Conservation (phyloP, 2,329 filamentous ascomycete genomes). For the Clonostachys byssicola region DNA sequence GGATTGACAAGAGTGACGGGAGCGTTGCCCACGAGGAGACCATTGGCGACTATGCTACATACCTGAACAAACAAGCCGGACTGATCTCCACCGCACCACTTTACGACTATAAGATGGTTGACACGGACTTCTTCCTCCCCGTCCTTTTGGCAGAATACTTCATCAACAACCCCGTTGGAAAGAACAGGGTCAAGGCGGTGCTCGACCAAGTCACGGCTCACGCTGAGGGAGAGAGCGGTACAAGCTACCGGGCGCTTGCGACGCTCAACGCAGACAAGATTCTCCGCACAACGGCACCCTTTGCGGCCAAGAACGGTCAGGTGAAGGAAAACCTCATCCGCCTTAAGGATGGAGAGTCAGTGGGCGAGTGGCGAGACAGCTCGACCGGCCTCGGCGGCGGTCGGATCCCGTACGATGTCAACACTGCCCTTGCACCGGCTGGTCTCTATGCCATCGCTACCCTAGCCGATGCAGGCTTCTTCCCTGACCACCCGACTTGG, state of each 20-base stretch:
- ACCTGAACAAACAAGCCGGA: slow-evolving; percentile 48
- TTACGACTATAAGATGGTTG: slow-evolving; percentile 59
- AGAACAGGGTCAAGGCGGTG: slow-evolving; percentile 35
- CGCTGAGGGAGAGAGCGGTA: slow-evolving; percentile 13
- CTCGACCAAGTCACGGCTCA: slow-evolving; percentile 41
- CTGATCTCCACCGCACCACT: slow-evolving; percentile 44
- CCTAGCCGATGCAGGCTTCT: slow-evolving; percentile 45
- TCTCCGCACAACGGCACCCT: slow-evolving; percentile 49
- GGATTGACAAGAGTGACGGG: slow-evolving; percentile 55
- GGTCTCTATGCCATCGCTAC: slow-evolving; percentile 53
- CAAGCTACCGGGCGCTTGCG: slow-evolving; percentile 49
- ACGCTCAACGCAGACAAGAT: slow-evolving; percentile 52
- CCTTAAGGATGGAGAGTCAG: slow-evolving; percentile 45
- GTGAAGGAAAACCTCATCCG: slow-evolving; percentile 50
- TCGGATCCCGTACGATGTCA: slow-evolving; percentile 62
- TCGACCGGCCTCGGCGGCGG: slow-evolving; percentile 56
- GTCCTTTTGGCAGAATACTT: slow-evolving; percentile 57
- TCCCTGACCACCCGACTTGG: slow-evolving; percentile 43
- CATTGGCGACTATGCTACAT: slow-evolving; percentile 62
- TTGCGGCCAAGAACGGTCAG: slow-evolving; percentile 40
- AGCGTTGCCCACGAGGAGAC: slow-evolving; percentile 62
- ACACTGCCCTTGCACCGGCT: slow-evolving; percentile 58
- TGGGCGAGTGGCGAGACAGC: slow-evolving; percentile 62
- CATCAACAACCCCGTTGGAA: slow-evolving; percentile 32
- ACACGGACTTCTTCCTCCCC: slow-evolving; percentile 58